Base-by-base conservation (phyloP, 148 eudicot species). In the Spergularia bocconei region DNA sequence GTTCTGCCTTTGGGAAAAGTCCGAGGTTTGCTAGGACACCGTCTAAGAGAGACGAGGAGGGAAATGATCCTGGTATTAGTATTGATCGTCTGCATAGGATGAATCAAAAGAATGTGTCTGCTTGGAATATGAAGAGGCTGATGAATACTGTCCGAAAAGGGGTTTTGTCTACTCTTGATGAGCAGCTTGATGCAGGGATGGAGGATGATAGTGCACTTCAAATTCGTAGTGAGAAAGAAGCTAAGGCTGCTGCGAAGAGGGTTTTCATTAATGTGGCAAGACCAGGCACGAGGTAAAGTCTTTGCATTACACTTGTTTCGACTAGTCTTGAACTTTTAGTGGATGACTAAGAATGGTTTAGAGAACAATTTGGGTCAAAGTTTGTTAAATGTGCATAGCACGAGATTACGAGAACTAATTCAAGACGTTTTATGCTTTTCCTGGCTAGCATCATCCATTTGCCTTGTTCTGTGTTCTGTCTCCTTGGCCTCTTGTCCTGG, bases 71-170 rank as follows among this genome's bases (percentile, higher is more conserved):
- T 4, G 91, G 89, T 44, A 91, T 94, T 23, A 85, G 87, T 13
- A 91, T 94, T 13, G 98, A 94, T 61, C 93, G 89, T 39, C 70
- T 94, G 83, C 91, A 94, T 25, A 79, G 96, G 82, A 69, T 90
- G 80, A 91, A 88, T 77, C 96, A 90, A 81, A 88, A 87, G 81
- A 94, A 94, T 67, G 77, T 94, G 19, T 94, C 98, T 0, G 98
- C 98, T 33, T 94, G 98, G 98, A 94, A 91, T 63, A 94, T 94
- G 98, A 94, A 91, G 86, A 86, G 91, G 85, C 71, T 94, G 86
- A 86, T 90, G 84, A 90, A 83, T 56, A 84, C 77, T 58, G 89
- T 87, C 51, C 75, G 97, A 29, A 85, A 85, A 21, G 97, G 97
- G 25, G 84, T 80, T 13, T 36, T 91, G 21, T 86, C 96, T 1